Evolutionary conservation across 2,329 filamentous ascomycete genomes (phyloP), one percentile per base, ranked within the genome.

Genomic region (Pseudonectria foliicola): DNA sequence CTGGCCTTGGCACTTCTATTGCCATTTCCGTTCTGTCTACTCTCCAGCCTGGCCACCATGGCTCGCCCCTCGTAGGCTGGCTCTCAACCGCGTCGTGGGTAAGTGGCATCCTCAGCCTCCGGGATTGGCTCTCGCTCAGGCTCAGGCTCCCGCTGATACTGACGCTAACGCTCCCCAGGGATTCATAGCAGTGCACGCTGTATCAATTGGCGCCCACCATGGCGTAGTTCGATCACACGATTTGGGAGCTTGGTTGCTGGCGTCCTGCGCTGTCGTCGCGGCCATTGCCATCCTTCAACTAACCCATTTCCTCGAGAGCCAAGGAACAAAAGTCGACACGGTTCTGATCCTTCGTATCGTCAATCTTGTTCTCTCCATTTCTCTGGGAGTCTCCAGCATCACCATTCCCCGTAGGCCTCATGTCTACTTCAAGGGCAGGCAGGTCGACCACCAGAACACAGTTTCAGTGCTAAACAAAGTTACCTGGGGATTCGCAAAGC

Each of bases 401-500:
- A 66, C 70, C 1, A 62, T 87, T 11, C 81, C 80, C 4, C 71
- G 84, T 28, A 70, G 84, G 10, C 84, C 84, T 4, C 67, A 79
- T 34, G 77, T 88, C 13, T 85, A 69, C 50, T 64, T 70, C 48
- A 43, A 78, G 26, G 77, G 67, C 16, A 63, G 68, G 30, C 53
- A 67, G 4, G 79, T 90, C 23, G 83, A 89, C 51, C 63, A 65
- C 12, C 70, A 82, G 59, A 70, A 68, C 47, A 81, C 79, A 0
- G 67, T 66, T 4, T 78, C 79, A 3, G 72, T 77, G 1, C 64
- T 82, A 31, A 69, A 62, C 33, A 73, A 76, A 33, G 76, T 77
- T 50, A 83, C 74, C 6, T 89, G 80, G 61, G 62, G 65, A 31
- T 90, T 83, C 83, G 68, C 73, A 2, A 58, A 54, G 2, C 55